Conservation (phyloP, 2,329 filamentous ascomycete genomes). For the Neofusicoccum kwambonambiense region DNA sequence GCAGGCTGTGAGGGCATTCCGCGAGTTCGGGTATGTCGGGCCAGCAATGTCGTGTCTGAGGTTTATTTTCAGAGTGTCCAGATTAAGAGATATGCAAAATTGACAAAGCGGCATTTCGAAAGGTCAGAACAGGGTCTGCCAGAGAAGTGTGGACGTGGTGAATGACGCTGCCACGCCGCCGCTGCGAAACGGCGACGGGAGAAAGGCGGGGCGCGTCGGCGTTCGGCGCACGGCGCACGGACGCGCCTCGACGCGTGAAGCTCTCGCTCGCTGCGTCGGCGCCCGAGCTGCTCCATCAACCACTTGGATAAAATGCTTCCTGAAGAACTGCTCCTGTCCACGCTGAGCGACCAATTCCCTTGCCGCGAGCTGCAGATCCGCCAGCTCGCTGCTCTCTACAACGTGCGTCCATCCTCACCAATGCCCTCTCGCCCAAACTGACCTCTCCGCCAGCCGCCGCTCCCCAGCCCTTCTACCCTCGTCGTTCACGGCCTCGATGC, state of each 20-base stretch:
- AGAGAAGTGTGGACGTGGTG: too few relatives aligned
- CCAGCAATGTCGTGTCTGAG: too few relatives aligned
- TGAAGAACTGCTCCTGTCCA: constrained; percentile 32
- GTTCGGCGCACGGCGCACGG: constrained; percentile 1
- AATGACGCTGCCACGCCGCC: too few relatives aligned
- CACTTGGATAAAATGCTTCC: constrained; percentile 34
- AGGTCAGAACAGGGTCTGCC: too few relatives aligned
- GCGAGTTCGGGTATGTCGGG: too few relatives aligned
- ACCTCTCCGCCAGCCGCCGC: constrained; percentile 50
- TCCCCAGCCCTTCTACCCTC: constrained; percentile 71
- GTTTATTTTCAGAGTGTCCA: too few relatives aligned
- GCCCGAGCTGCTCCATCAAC: not conserved
- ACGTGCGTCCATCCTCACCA: constrained; percentile 32
- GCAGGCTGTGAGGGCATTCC: too few relatives aligned
- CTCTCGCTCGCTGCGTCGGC: not conserved
- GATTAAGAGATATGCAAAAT: too few relatives aligned
- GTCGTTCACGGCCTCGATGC: constrained; percentile 82
- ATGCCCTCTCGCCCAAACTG: constrained; percentile 19
- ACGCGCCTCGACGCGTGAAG: constrained; percentile 12
- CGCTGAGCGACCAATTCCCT: constrained; percentile 39
- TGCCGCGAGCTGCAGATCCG: constrained; percentile 50
- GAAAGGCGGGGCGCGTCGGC: not conserved
- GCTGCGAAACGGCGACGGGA: too few relatives aligned
- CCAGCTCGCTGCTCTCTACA: constrained; percentile 46
- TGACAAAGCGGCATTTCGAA: too few relatives aligned